Conservation (phyloP, 1,284 basidiomycete species). For the Melanopsichium pennsylvanicum region DNA sequence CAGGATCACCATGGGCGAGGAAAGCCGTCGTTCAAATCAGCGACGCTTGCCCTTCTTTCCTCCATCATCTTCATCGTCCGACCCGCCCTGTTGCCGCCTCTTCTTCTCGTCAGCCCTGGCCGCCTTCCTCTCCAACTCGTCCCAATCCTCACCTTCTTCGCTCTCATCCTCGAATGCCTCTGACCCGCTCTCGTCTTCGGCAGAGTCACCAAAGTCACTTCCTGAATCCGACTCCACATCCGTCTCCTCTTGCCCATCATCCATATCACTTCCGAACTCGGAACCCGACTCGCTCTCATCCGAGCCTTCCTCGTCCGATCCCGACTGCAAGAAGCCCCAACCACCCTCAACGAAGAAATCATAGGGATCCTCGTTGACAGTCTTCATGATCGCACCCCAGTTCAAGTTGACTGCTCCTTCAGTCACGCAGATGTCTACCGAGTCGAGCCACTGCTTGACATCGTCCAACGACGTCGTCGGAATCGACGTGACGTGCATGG, state of each 20-base stretch:
- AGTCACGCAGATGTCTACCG: conserved; percentile 90
- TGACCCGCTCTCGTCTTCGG: conserved; percentile 68
- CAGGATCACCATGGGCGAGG: too few species aligned
- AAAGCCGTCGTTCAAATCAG: conserved; percentile 5
- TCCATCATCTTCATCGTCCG: conserved; percentile 44
- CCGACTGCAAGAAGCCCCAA: conserved; percentile 80
- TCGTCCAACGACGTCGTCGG: conserved; percentile 59
- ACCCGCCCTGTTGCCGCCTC: conserved; percentile 48
- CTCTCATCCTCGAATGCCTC: conserved; percentile 75
- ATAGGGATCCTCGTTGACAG: conserved; percentile 73
- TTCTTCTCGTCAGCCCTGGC: conserved; percentile 59
- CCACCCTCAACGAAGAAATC: conserved; percentile 96
- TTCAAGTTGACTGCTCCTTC: conserved; percentile 98
- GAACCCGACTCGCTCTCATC: conserved; percentile 58
- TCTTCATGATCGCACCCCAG: conserved; percentile 85
- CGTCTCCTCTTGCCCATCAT: conserved; percentile 62
- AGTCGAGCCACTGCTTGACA: conserved; percentile 79
- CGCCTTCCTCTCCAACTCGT: conserved; percentile 84
- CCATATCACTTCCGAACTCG: conserved; percentile 64
- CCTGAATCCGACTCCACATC: conserved; percentile 57
- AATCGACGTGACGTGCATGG: conserved; percentile 71
- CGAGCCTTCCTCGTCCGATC: conserved; percentile 34
- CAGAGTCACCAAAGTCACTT: conserved; percentile 63
- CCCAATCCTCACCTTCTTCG: conserved; percentile 81
- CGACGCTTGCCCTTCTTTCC: conserved; percentile 43